phyloP scores from a whole-genome alignment of 2,329 filamentous ascomycete species.

The Nemania sp. region DNA sequence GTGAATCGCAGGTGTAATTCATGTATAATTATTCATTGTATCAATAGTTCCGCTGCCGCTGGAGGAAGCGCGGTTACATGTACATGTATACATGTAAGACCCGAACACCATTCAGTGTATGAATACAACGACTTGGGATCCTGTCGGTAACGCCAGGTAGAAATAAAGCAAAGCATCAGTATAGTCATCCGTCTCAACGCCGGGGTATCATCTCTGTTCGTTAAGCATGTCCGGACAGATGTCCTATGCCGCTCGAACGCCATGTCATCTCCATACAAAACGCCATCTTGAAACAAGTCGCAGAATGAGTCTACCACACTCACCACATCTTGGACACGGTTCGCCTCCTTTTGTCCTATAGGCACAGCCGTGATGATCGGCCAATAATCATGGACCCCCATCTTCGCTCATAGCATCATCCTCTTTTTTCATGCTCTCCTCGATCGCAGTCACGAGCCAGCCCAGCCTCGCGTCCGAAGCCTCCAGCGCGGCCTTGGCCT shows the following conservation, averaged over 20 bases:
- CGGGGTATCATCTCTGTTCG: constrained; percentile 9
- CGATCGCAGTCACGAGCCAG: constrained; percentile 44
- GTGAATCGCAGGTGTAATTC: too few relatives aligned
- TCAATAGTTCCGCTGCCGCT: not conserved
- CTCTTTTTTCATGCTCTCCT: constrained; percentile 25
- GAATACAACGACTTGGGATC: not conserved
- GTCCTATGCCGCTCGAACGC: not conserved
- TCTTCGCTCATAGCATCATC: constrained; percentile 27
- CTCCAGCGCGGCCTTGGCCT: constrained; percentile 49
- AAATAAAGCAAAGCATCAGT: not conserved
- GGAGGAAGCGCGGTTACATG: not conserved
- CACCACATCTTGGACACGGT: not conserved
- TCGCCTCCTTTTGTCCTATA: not conserved
- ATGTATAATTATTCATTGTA: too few relatives aligned
- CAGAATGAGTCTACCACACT: not conserved
- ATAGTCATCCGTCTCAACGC: constrained; percentile 1
- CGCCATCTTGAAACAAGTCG: not conserved
- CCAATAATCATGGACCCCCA: constrained; percentile 20
- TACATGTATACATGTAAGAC: not conserved
- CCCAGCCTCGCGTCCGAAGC: constrained; percentile 50
- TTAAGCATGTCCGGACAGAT: not conserved
- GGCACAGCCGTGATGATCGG: constrained; percentile 26
- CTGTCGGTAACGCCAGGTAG: not conserved
- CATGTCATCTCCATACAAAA: not conserved
- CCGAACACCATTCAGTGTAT: not conserved